These are phyloP conservation scores for Pleoardoris graminearum DNA, from an alignment of 2,329 filamentous ascomycete genomes.

Conservation along the genomic window DNA sequence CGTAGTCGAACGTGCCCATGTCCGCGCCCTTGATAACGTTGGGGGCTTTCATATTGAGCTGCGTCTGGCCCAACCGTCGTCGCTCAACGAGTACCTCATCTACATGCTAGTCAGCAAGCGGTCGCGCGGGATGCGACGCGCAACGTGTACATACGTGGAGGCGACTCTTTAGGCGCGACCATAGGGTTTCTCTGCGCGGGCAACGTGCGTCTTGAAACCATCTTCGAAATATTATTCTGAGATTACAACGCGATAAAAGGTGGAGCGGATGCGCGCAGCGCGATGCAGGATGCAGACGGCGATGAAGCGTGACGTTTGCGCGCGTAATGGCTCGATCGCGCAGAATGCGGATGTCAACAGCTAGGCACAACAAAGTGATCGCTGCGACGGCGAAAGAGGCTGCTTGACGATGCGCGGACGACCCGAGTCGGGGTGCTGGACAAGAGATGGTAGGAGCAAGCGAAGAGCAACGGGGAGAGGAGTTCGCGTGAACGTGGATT, in stretches of 20 bases:
- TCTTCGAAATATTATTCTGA: conserved; percentile 23
- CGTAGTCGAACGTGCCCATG: conserved; percentile 87
- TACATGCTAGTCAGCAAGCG: conserved; percentile 35
- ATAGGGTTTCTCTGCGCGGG: conserved; percentile 68
- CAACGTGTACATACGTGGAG: conserved; percentile 59
- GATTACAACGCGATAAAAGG: conserved; percentile 17
- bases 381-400: conserved; percentile 3
- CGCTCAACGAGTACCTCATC: conserved; percentile 70
- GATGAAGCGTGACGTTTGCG: conserved; percentile 15
- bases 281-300: conserved; percentile 20
- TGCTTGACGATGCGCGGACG: conserved; percentile 5
- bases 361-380: conserved; percentile 20
- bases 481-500: not conserved
- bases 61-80: conserved; percentile 89
- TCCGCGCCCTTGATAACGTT: conserved; percentile 58
- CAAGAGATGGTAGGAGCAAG: conserved; percentile 8
- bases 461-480: not conserved
- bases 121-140: conserved; percentile 30
- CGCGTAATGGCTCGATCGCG: conserved; percentile 21
- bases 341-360: conserved; percentile 5
- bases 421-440: conserved; percentile 5
- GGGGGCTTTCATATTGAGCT: conserved; percentile 80
- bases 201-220: conserved; percentile 53
- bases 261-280: conserved; percentile 32
- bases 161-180: conserved; percentile 64